These are phyloP conservation scores for Xanthoceras sorbifolium DNA, from an alignment of 345 rosid species.

Conservation along the genomic window DNA sequence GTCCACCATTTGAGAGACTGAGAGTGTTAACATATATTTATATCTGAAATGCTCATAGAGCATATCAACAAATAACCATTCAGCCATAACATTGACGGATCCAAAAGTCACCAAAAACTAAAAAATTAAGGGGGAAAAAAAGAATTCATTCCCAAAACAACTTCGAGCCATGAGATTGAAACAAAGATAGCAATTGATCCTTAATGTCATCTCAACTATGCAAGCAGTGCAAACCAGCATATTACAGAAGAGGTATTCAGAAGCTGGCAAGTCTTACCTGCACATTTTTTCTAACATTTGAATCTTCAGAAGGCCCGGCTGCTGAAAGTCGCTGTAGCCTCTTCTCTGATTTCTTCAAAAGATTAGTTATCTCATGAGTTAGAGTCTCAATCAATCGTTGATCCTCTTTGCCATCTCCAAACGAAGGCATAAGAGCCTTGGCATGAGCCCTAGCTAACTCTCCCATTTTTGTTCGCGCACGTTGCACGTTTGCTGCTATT, in stretches of 20 bases:
- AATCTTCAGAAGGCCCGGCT: conserved; percentile 85
- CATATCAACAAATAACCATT: not conserved
- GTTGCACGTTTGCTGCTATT: conserved; percentile 77
- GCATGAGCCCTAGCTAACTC: conserved; percentile 90
- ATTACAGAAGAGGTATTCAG: not conserved
- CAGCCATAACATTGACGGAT: not conserved
- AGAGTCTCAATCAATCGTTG: conserved; percentile 81
- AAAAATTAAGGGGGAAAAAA: not conserved
- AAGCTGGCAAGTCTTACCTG: conserved; percentile 52
- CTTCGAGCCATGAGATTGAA: not conserved
- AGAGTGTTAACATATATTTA: not conserved
- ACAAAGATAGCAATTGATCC: not conserved
- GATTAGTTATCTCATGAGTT: conserved; percentile 77
- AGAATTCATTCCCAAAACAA: not conserved
- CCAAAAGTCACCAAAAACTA: not conserved
- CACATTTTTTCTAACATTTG: conserved; percentile 90
- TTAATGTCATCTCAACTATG: not conserved
- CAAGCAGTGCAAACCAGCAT: not conserved
- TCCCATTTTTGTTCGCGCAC: conserved; percentile 65
- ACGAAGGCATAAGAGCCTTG: conserved; percentile 97
- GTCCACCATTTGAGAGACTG: not conserved
- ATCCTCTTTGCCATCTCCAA: conserved; percentile 96
- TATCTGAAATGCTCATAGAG: not conserved
- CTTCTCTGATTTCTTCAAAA: conserved; percentile 83
- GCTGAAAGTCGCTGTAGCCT: conserved; percentile 70